Percentiles rank a stretch among this genome's conserved stretches.
Evolutionary conservation across 139 green algal species (phyloP).

Genomic region (Axilococcus clingmanii): DNA sequence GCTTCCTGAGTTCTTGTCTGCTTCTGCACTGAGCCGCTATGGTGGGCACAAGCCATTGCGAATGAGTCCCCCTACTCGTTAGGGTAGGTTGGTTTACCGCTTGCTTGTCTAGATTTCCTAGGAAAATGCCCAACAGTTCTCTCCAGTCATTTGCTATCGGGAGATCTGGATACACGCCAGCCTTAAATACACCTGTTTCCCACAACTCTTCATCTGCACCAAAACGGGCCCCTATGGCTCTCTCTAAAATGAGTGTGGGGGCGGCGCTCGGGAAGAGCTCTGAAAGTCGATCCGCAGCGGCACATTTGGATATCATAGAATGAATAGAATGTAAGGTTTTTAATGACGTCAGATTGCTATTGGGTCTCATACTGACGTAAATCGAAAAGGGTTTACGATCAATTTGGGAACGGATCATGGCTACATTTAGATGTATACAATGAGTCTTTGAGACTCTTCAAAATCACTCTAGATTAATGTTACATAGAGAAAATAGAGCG

Average conservation of each 20-base stretch:
- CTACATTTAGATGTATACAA: no score
- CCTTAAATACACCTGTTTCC: slow-evolving; percentile 39
- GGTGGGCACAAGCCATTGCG: slow-evolving; percentile 21
- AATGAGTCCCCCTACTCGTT: neutral
- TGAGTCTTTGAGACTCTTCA: no score
- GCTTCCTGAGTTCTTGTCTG: slow-evolving; percentile 11
- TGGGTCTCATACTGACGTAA: no score
- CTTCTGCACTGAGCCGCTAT: slow-evolving; percentile 31
- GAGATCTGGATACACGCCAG: slow-evolving; percentile 56
- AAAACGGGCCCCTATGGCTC: slow-evolving; percentile 11
- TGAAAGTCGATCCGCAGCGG: no score
- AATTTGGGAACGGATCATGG: no score
- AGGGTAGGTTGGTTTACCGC: neutral
- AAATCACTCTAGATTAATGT: no score
- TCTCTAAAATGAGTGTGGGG: slow-evolving; percentile 13
- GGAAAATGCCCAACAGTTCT: slow-evolving; percentile 18
- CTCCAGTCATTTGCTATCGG: slow-evolving; percentile 48
- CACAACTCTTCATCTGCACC: slow-evolving; percentile 40
- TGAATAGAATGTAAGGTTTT: no score
- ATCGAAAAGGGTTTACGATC: no score
- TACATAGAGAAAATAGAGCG: no score
- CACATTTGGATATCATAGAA: no score
- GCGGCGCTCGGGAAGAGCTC: neutral
- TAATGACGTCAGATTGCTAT: no score
- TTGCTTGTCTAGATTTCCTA: slow-evolving; percentile 5